A percentile compares a stretch with the other conserved stretches of the same genome.
Evolutionary conservation across 192 early-diverging fungal species (phyloP).

Genomic region (Mortierella hygrophila): DNA sequence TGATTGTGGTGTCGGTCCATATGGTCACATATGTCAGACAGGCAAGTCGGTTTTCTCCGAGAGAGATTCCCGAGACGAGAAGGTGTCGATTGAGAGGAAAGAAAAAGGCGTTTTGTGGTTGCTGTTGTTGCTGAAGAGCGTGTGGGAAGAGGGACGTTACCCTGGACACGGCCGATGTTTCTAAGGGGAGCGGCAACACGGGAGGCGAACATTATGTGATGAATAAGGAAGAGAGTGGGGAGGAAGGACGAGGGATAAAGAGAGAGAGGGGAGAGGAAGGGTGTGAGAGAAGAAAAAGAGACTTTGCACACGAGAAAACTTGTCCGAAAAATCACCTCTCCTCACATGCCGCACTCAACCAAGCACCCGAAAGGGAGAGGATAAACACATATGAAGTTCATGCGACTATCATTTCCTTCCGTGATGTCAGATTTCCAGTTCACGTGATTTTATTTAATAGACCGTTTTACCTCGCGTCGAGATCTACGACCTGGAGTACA

Average conservation of each 20-base stretch:
- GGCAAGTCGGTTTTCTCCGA: not conserved
- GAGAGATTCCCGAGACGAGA: not conserved
- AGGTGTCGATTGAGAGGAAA: not conserved
- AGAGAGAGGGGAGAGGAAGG: not conserved
- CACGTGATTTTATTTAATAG: not conserved
- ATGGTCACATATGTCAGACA: not conserved
- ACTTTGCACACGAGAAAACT: not conserved
- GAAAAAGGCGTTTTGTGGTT: not conserved
- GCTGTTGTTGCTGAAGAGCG: not conserved
- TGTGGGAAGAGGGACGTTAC: conserved; percentile 24
- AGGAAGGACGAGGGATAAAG: not conserved
- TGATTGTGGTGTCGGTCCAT: not conserved
- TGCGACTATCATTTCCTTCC: too few species aligned
- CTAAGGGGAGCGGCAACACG: conserved; percentile 46
- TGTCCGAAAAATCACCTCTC: not conserved
- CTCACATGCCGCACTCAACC: not conserved
- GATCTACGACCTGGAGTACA: conserved; percentile 51
- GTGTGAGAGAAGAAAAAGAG: conserved; percentile 3
- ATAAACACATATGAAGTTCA: not conserved
- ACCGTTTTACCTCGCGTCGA: too few species aligned
- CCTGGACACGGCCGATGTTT: conserved; percentile 40
- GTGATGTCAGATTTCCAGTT: too few species aligned
- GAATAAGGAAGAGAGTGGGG: not conserved
- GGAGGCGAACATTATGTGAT: conserved; percentile 44
- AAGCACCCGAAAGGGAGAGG: not conserved